Evolutionary conservation across 805 yeast genomes (phyloP).

Genomic region (Schwanniomyces vanrijiae): DNA sequence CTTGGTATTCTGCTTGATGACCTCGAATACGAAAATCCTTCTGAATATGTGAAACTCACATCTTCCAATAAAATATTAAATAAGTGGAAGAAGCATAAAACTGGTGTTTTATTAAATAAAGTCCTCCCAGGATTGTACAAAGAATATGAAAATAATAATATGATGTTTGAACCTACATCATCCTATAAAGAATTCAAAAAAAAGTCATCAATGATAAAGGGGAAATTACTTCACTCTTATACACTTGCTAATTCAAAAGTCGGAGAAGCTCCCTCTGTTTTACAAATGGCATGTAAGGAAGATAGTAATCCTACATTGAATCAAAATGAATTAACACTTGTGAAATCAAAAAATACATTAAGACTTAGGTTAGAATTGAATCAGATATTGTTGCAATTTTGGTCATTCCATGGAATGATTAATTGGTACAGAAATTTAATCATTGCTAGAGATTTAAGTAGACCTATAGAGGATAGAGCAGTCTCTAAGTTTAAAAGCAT

Average conservation of each 20-base stretch:
- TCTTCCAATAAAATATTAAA: slow-evolving; percentile 18
- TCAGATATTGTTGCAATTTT: slow-evolving; percentile 39
- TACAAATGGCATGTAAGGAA: slow-evolving; percentile 23
- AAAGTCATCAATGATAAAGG: slow-evolving; percentile 15
- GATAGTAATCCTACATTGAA: slow-evolving; percentile 11
- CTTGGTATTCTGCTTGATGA: not conserved
- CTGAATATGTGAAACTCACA: slow-evolving; percentile 5
- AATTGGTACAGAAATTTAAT: slow-evolving; percentile 37
- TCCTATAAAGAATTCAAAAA: slow-evolving; percentile 16
- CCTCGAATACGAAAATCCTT: not conserved
- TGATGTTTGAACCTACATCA: slow-evolving; percentile 40
- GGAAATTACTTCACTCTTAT: slow-evolving; percentile 22
- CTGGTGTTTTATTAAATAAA: slow-evolving; percentile 3
- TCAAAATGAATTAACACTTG: slow-evolving; percentile 17
- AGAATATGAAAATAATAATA: slow-evolving; percentile 24
- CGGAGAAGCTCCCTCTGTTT: slow-evolving; percentile 38
- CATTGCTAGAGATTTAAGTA: slow-evolving; percentile 35
- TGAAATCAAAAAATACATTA: slow-evolving; percentile 32
- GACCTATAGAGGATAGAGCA: slow-evolving; percentile 26
- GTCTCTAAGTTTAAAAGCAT: slow-evolving; percentile 25
- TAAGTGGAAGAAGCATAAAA: slow-evolving; percentile 15
- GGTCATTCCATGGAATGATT: slow-evolving; percentile 41
- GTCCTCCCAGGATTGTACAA: slow-evolving; percentile 18
- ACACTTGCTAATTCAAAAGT: slow-evolving; percentile 30
- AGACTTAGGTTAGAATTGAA: slow-evolving; percentile 39